Base-by-base conservation (phyloP, 148 eudicot genomes). In the Salicornia ramosissima region DNA sequence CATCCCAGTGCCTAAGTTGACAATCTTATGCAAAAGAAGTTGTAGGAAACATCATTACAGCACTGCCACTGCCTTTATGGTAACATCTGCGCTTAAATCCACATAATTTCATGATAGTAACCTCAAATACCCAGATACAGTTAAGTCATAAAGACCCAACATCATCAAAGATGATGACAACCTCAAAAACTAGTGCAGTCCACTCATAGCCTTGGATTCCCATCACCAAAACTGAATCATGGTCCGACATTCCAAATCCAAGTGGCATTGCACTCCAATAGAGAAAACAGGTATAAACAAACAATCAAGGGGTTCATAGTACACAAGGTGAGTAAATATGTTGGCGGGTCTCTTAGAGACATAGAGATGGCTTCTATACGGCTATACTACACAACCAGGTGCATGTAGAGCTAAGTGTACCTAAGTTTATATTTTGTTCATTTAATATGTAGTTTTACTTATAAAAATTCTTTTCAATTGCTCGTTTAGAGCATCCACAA, bases 161-260 rank as follows among this genome's bases (percentile, higher is more conserved):
- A 3, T 19, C 33, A 12, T 58, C 66, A 36, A 9, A 34, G 0
- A 33, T 4, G 19, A 19, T 0, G 22, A 63, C 12, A 63, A 3
- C 67, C 19, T 63, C 31, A 22, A 39, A 13, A 24, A 13, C 10
- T 22, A 63, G 49, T 26, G 21, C 31, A 0, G 3, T 1, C 36
- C 3, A n/a, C 57, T 16, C 5, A 24, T 31, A 63, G 4, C n/a
- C 29, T 42, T 45, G 3, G 30, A 42, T 40, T 22, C 50, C 31
- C 11, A 40, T 30, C 9, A 40, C 31, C 5, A 24, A 11, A 24
- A 24, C 30, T 60, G 21, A 19, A 42, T 1, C 30, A 6, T 6
- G 21, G 50, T 63, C 21, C 67, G 21, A 63, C 6, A 42, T 39
- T 63, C 10, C 67, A 63, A 63, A 21, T 22, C 65, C 8, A 39